Conservation (phyloP, 2,329 filamentous ascomycete species). For the Oidium heveae region DNA sequence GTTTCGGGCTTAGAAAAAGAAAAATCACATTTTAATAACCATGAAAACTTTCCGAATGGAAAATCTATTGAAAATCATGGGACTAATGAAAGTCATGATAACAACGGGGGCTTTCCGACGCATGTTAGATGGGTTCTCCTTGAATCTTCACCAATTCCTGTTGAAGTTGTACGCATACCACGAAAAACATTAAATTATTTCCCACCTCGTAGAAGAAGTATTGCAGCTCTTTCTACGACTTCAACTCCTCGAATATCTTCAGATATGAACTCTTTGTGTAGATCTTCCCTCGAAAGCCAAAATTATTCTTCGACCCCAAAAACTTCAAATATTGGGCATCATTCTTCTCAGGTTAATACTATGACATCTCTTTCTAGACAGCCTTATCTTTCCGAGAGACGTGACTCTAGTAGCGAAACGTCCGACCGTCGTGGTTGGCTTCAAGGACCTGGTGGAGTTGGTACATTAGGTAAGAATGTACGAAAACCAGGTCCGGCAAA, state of each 20-base stretch:
- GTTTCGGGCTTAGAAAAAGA: conserved; percentile 21
- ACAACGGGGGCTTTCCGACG: conserved; percentile 48
- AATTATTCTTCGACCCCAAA: conserved; percentile 8
- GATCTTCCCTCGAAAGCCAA: conserved; percentile 5
- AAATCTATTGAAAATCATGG: conserved; percentile 3
- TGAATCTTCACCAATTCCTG: conserved; percentile 40
- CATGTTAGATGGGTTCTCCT: conserved; percentile 79
- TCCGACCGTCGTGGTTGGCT: conserved; percentile 33
- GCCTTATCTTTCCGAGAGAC: conserved; percentile 5
- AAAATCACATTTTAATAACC: conserved; percentile 9
- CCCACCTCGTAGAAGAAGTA: conserved; percentile 54
- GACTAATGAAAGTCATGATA: conserved; percentile 10
- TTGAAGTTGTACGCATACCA: conserved; percentile 69
- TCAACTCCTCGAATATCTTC: conserved; percentile 28
- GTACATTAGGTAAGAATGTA: conserved; percentile 47
- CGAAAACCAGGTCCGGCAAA: conserved; percentile 57
- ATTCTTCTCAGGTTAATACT: conserved; percentile 5
- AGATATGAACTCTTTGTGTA: conserved; percentile 8
- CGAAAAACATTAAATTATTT: conserved; percentile 72
- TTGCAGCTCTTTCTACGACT: conserved; percentile 35
- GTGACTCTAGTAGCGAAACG: conserved; percentile 14
- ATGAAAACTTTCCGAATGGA: conserved; percentile 9
- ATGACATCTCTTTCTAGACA: conserved; percentile 13
- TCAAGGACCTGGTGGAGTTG: conserved; percentile 67
- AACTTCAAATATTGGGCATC: conserved; percentile 7